phyloP scores from a whole-genome alignment of 345 rosid species.

The Schrenkiella parvula region DNA sequence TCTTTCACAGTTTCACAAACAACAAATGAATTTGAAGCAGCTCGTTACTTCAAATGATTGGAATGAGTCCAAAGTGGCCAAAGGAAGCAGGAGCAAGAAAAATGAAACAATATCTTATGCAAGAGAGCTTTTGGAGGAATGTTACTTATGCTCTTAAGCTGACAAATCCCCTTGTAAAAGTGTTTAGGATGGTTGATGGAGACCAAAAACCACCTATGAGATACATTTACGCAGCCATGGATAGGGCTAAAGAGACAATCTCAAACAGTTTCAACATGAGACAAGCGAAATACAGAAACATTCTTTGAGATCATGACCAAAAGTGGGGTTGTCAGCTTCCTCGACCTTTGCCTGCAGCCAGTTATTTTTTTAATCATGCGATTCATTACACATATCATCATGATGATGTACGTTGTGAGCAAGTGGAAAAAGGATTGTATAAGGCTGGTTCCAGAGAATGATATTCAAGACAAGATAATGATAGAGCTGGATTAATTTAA shows the following conservation, averaged over 20 bases:
- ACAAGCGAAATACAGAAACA: neutral
- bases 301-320: neutral
- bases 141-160: neutral
- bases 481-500: neutral
- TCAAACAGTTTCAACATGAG: neutral
- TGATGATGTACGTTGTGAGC: neutral
- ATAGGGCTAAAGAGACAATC: neutral
- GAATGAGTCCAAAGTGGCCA: no score
- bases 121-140: neutral
- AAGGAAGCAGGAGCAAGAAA: neutral
- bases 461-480: neutral
- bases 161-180: neutral
- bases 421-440: neutral
- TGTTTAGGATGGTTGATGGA: neutral
- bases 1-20: no score
- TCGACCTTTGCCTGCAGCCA: neutral
- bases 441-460: neutral
- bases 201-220: neutral
- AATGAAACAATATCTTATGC: neutral
- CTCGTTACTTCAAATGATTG: no score
- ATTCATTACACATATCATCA: neutral
- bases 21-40: no score
- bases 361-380: neutral
- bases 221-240: neutral
- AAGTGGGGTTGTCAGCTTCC: neutral